Base-by-base conservation (phyloP, 2,329 filamentous ascomycete species). In the Fusarium sp. region DNA sequence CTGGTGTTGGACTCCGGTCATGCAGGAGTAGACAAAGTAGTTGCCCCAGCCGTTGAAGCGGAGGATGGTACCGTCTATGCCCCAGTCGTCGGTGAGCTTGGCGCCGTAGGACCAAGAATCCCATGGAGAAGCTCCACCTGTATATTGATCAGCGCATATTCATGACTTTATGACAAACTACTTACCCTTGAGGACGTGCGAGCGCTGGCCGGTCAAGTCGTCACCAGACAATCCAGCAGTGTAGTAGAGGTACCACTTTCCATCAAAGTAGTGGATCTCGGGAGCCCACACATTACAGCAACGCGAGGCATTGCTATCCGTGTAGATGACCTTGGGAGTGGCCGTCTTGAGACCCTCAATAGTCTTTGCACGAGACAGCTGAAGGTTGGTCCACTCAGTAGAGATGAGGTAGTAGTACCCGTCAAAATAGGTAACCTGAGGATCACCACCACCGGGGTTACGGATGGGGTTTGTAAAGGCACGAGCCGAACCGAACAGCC, bases 201-300 rank as follows among this genome's bases (percentile, higher is more conserved):
- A 78, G 12, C 85, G 83, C 78, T 91, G 88, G 2, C 83, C 82
- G 35, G 85, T 85, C 1, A 89, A 79, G 68, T 88, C 82, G 4
- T 79, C 29, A 5, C 51, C 81, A 2, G 78, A 77, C 27, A 81
- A 81, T 1, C 87, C 87, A 1, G 87, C 86, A 0, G 87, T 87
- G 76, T 90, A 90, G 79, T 90, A 90, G 42, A 90, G 84, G 65
- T 88, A 90, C 88, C 88, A 85, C 20, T 63, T 75, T 16, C 79
- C 80, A n/a, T 85, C 82, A 9, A 89, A 75, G 64, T 85, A 85
- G 73, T 89, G 88, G 0, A 89, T 80, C 72, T 90, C 88, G 0
- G 88, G 88, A 0, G 89, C 88, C 88, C 88, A 91, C 40, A 90
- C 84, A 62, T 89, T 89, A 77, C 87, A 87, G 78, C 86, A 87